Evolutionary conservation across 202 grass and related monocot species (phyloP), one percentile per base, ranked within the genome.

Genomic region (Setaria italica): DNA sequence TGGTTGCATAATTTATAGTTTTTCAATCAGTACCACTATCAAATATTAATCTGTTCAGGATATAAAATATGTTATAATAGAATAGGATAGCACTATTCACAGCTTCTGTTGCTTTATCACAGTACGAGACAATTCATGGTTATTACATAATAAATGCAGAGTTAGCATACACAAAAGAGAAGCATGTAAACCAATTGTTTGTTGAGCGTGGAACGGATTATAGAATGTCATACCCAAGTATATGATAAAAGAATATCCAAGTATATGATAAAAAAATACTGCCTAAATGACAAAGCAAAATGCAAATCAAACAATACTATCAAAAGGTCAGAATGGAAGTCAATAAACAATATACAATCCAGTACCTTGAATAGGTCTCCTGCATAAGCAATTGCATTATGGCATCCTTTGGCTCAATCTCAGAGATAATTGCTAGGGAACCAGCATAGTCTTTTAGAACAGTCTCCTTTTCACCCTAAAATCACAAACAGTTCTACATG

Each of bases 301-400:
- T 39, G 2, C 9, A 76, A 74, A 70, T 32, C 43, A 70, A 75
- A 49, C 6, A 34, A 35, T 66, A 79, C 33, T 35, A 19, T 67
- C n/a, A 62, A 11, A 76, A 71, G 72, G n/a, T 30, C 7, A 56
- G 60, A 66, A 59, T 88, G 48, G 64, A 62, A 72, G n/a, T 70
- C 34, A 57, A 71, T 53, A 68, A 71, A 70, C 19, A 42, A 70
- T 58, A 37, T 65, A 63, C 54, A 47, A 76, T 25, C 35, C 59
- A 63, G 84, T 93, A 97, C 95, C 95, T 92, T 83, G 92, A 95
- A 70, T 85, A 97, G 64, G 92, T 95, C 77, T 97, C 92, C 65
- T 92, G 84, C 92, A 90, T 88, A 54, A 95, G 87, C 41, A 97
- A 86, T 64, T 95, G 88, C 62, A 89, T 78, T 84, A 95, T 95